Base-by-base conservation (phyloP, 352 stramenopile species). In the Pythium brassicae region DNA sequence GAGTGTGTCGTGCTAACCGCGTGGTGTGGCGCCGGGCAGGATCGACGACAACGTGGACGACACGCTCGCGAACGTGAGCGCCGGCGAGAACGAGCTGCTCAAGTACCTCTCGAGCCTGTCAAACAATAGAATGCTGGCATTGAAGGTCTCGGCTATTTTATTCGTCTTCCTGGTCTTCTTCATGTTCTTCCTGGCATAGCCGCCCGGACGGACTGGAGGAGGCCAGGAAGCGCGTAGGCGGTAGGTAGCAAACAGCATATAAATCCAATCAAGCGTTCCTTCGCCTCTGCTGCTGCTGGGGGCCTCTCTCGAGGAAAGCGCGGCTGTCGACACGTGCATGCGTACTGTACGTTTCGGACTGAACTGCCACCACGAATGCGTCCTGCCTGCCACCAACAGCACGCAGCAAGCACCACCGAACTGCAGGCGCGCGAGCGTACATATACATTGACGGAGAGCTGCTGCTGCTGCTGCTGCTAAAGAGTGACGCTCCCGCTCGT, bases 91-190 rank as follows among this genome's bases (percentile, higher is more conserved):
- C 52, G 81, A 94, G 61, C 66, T 94, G 65, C 69, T 92, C 59
- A 90, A 91, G 68, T 94, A 92, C 61, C 87, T 88, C 57, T 81
- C 83, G 26, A 86, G 78, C 57, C 74, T 94, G 48, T 91, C 79
- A 53, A 94, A 91, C 77, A 94, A 88, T 83, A 82, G 79, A 76
- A 71, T 90, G 68, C 69, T 94, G 65, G 83, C 81, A 60, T 69
- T 91, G 71, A 94, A 94, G 71, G 68, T 94, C 42, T 88, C 74
- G 29, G 78, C 76, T 71, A 90, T 94, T 70, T 88, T 94, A 76
- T 87, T 94, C 57, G 63, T 91, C 42, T 94, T 94, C 50, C 69
- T 94, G 61, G 73, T 94, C 67, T 91, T 94, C 69, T 94, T 94
- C 70, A 89, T 92, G 76, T 91, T 92, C 66, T 86, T 94, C 61